Percentiles rank a stretch among this genome's conserved stretches.
These are phyloP conservation scores for Tetrahymena malaccensis DNA, from an alignment of 73 alveolate genomes.

Conservation along the genomic window DNA sequence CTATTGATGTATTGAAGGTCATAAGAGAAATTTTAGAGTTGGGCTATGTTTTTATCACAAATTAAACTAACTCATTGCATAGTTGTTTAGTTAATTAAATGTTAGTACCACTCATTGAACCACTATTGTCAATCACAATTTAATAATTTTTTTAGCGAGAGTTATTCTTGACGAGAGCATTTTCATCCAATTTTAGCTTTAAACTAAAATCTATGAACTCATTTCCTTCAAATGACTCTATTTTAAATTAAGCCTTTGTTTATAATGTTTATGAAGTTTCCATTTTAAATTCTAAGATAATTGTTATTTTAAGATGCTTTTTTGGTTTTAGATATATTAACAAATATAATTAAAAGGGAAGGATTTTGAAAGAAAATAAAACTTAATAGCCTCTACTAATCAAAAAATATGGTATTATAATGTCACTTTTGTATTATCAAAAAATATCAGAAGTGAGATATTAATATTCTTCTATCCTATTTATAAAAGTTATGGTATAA, in stretches of 20 bases:
- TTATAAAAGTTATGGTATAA: too few relatives aligned
- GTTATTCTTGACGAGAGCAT: not conserved
- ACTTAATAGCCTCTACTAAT: not conserved
- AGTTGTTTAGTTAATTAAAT: not conserved
- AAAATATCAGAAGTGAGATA: not conserved
- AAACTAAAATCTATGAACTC: not conserved
- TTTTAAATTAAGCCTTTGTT: not conserved
- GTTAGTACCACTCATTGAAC: not conserved
- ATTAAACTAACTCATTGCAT: not conserved
- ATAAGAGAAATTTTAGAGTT: not conserved
- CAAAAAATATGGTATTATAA: not conserved
- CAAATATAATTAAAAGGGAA: not conserved
- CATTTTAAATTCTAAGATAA: not conserved
- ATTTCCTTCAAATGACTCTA: not conserved
- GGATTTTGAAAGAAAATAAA: too few relatives aligned
- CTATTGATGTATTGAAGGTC: not conserved
- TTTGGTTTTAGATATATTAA: not conserved
- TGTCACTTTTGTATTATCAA: not conserved
- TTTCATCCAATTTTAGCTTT: not conserved
- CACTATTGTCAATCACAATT: not conserved
- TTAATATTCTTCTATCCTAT: not conserved
- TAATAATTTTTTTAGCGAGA: not conserved
- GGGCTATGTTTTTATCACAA: not conserved
- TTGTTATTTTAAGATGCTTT: not conserved
- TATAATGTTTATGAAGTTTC: not conserved